phyloP scores from a whole-genome alignment of 768 basidiomycete genomes.

The Boletus huronensis region DNA sequence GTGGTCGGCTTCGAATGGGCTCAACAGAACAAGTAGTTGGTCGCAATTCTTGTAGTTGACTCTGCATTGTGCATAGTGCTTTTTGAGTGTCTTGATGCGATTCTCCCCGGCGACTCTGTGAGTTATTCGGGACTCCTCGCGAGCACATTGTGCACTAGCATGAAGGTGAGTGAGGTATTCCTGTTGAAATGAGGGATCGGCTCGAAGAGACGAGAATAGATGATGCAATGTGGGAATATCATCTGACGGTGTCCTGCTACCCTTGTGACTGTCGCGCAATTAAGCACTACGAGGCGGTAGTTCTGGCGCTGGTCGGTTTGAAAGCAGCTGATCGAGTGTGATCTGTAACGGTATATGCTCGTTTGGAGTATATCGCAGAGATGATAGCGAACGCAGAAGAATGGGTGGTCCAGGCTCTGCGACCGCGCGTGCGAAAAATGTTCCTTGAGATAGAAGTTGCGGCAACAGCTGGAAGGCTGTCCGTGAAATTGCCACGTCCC shows the following conservation, averaged over 20 bases:
- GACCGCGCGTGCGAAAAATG: neutral
- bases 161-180: neutral
- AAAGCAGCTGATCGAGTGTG: too few species aligned
- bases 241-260: too few species aligned
- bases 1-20: too few species aligned
- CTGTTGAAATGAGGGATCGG: neutral
- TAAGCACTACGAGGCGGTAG: too few species aligned
- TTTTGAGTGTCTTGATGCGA: too few species aligned
- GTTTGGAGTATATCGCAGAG: neutral
- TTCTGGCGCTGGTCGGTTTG: too few species aligned
- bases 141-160: neutral
- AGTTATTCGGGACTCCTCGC: neutral
- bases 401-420: neutral
- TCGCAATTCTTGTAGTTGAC: too few species aligned
- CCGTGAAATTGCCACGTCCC: neutral
- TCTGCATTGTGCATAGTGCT: too few species aligned
- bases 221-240: neutral
- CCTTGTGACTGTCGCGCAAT: too few species aligned
- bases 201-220: neutral
- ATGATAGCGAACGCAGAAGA: neutral
- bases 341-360: neutral
- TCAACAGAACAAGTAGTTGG: too few species aligned
- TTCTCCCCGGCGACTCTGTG: neutral
- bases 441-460: constrained; percentile 4
- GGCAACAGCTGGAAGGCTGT: neutral